Base-by-base conservation (phyloP, 139 green algal genomes). In the Diplosphaera chodatii region DNA sequence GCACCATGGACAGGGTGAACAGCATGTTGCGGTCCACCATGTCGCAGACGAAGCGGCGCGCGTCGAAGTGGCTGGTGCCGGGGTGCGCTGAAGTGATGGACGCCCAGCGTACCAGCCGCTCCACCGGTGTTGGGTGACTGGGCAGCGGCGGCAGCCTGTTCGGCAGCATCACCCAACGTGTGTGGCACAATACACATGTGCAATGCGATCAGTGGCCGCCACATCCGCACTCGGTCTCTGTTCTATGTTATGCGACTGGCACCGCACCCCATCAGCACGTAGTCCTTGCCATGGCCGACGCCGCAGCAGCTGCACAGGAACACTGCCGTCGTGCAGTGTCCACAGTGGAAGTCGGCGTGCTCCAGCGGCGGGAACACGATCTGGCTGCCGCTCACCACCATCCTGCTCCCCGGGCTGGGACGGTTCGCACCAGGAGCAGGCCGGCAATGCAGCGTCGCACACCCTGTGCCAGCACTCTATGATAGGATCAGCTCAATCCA, bases 1-100 rank as follows among this genome's bases (percentile, higher is more conserved):
- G 16, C 48, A 59, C 48, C 48, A 59, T 23, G 48, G 16, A 27
- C 13, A 59, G 48, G 10, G 48, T 59, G 48, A 59, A 59, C 48
- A 59, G 48, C 48, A 59, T 59, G 48, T 59, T 59, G 48, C 48
- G 48, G 48, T 59, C 48, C 48, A 59, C 48, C 48, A 59, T 59
- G 48, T 59, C 48, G 48, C 48, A 18, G 13, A 59, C 48, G 18
- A 59, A 59, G 48, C 48, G 48, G 48, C 48, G 48, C 48, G 48
- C 48, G 18, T 59, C 48, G 16, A 59, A 59, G 48, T 59, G 48
- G 48, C 48, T 25, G 48, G 48, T 59, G 48, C 48, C 48, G 13
- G 48, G 48, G 48, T 59, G 48, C 48, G 18, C 13, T 10, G 48
- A 27, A 3, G 48, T 59, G 48, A 59, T 59, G 48, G 48, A 21